phyloP scores from a whole-genome alignment of 2,329 filamentous ascomycete genomes.

The Teratosphaeria viscida region DNA sequence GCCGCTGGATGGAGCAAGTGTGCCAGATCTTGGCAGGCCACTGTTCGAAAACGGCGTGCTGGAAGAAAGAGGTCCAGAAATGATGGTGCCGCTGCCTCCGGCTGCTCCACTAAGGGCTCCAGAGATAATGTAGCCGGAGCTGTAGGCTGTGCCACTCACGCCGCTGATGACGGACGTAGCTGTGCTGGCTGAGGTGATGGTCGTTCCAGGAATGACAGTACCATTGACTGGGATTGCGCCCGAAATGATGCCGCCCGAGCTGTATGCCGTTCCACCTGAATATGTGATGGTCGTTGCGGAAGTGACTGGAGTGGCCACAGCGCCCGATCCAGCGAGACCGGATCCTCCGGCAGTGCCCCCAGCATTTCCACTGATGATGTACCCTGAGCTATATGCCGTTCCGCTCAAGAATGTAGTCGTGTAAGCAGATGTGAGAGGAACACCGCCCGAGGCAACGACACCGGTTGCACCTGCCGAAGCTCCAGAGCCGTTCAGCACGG shows the following conservation, averaged over 20 bases:
- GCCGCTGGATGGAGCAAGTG: background rate
- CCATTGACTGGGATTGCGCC: background rate
- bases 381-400: background rate
- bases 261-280: constrained; percentile 12
- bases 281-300: constrained; percentile 9
- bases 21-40: background rate
- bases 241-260: constrained; percentile 6
- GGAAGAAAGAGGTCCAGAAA: background rate
- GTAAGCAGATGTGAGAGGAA: background rate
- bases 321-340: background rate
- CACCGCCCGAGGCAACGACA: constrained; percentile 8
- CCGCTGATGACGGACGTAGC: background rate
- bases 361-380: background rate
- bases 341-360: background rate
- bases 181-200: background rate
- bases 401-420: background rate
- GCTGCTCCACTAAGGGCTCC: constrained; percentile 9
- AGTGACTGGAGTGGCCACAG: constrained; percentile 4
- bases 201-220: background rate
- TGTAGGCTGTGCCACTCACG: background rate
- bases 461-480: constrained; percentile 5
- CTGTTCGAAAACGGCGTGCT: background rate
- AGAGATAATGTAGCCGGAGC: constrained; percentile 10
- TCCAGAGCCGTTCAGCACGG: constrained; percentile 9
- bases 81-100: constrained; percentile 2